Conservation (phyloP, 2,329 filamentous ascomycete genomes). For the Eutypella sp. region DNA sequence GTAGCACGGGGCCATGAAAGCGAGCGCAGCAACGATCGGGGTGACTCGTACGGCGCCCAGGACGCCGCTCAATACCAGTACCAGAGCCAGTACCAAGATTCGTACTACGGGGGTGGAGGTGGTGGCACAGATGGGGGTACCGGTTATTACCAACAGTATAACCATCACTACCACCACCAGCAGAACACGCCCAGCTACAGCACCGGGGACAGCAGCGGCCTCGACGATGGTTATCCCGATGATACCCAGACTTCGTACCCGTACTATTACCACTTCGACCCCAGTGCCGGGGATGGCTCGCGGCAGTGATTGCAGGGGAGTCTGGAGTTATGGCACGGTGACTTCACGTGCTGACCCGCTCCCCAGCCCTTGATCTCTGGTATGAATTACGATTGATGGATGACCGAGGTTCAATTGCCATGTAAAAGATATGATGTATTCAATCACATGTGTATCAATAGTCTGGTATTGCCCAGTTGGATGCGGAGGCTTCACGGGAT, state of each 20-base stretch:
- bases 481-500: neutral
- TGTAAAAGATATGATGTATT: neutral
- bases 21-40: conserved; percentile 33
- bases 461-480: no score
- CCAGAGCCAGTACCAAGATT: conserved; percentile 7
- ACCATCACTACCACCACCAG: conserved; percentile 14
- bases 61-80: conserved; percentile 17
- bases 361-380: neutral
- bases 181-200: conserved; percentile 10
- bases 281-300: conserved; percentile 12
- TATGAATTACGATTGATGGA: no score
- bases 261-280: conserved; percentile 19
- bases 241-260: conserved; percentile 11
- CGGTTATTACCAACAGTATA: conserved; percentile 28
- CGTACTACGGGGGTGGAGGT: no score
- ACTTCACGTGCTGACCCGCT: neutral
- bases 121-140: neutral
- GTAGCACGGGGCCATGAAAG: conserved; percentile 39
- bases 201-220: conserved; percentile 17
- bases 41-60: conserved; percentile 7
- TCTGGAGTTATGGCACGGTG: neutral
- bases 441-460: neutral
- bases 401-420: no score
- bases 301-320: conserved; percentile 9
- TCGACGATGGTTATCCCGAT: conserved; percentile 17